Evolutionary conservation across 2,329 filamentous ascomycete genomes (phyloP).

Genomic region (Diaporthe velutina): DNA sequence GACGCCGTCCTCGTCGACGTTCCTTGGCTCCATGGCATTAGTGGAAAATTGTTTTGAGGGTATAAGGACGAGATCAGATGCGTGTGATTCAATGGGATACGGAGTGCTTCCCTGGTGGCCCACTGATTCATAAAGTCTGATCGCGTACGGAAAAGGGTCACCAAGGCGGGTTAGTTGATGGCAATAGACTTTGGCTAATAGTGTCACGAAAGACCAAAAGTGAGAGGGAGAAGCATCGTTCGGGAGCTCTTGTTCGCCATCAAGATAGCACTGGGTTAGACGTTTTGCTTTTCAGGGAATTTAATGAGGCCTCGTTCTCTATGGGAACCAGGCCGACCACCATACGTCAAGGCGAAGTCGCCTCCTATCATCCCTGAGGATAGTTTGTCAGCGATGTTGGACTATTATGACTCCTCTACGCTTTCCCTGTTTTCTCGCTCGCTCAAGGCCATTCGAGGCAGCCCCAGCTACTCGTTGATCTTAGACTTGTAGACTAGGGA

Average conservation of each 20-base stretch:
- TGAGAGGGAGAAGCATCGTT: neutral
- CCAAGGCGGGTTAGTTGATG: too few relatives aligned
- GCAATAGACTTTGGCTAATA: neutral
- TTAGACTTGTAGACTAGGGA: neutral
- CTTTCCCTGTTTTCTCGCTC: neutral
- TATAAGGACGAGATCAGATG: neutral
- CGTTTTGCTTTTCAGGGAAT: neutral
- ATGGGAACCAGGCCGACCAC: neutral
- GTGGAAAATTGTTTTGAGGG: neutral
- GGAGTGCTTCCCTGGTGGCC: neutral
- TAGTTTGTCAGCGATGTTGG: neutral
- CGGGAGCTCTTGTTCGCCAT: neutral
- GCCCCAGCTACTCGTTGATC: too few relatives aligned
- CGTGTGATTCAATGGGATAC: constrained; percentile 13
- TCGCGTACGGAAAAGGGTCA: too few relatives aligned
- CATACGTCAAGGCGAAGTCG: neutral
- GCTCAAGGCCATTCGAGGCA: too few relatives aligned
- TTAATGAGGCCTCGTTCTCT: neutral
- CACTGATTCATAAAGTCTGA: neutral
- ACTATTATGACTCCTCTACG: neutral
- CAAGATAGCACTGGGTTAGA: neutral
- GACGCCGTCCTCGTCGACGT: neutral
- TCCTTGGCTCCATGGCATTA: constrained; percentile 17
- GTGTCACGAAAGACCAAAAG: neutral
- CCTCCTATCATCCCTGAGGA: neutral